Percentiles rank a stretch among this genome's conserved stretches.
These are phyloP conservation scores for Mucor irregularis DNA, from an alignment of 371 early-diverging fungal genomes.

Conservation along the genomic window DNA sequence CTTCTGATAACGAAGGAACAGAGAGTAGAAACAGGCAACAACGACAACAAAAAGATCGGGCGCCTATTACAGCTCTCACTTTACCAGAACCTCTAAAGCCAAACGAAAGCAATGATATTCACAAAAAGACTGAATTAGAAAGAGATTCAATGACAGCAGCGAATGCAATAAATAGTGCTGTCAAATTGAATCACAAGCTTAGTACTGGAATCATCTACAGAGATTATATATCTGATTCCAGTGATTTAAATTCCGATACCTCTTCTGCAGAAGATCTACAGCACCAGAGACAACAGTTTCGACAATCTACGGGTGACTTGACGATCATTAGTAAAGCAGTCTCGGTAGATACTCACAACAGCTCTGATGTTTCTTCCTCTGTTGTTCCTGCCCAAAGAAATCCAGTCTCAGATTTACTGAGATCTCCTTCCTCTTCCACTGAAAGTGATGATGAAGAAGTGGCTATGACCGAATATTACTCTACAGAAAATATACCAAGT, in stretches of 20 bases:
- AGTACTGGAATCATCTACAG: conserved; percentile 11
- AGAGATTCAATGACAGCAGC: background rate
- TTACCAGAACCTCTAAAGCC: conserved; percentile 2
- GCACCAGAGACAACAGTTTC: background rate
- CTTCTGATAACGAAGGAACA: background rate
- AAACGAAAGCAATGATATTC: background rate
- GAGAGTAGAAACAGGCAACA: background rate
- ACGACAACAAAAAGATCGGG: background rate
- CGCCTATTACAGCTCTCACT: background rate
- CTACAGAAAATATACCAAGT: background rate
- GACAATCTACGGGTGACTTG: conserved; percentile 14
- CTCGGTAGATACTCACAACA: conserved; percentile 6
- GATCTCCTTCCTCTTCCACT: conserved; percentile 7
- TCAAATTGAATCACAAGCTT: conserved; percentile 2
- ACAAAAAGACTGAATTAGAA: background rate
- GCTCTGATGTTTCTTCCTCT: conserved; percentile 1
- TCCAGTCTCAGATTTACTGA: conserved; percentile 10
- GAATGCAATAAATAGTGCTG: background rate
- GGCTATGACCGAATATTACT: conserved; percentile 6
- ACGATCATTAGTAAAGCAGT: conserved; percentile 15
- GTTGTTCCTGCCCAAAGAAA: conserved; percentile 15
- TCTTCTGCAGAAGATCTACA: conserved; percentile 6
- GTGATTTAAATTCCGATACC: conserved; percentile 19
- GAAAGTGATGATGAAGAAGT: conserved; percentile 1
- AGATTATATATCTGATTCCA: conserved; percentile 16